Percentiles rank a stretch among this genome's conserved stretches.
phyloP scores from a whole-genome alignment of 2,329 filamentous ascomycete genomes.

The Penicillium janthinellum region DNA sequence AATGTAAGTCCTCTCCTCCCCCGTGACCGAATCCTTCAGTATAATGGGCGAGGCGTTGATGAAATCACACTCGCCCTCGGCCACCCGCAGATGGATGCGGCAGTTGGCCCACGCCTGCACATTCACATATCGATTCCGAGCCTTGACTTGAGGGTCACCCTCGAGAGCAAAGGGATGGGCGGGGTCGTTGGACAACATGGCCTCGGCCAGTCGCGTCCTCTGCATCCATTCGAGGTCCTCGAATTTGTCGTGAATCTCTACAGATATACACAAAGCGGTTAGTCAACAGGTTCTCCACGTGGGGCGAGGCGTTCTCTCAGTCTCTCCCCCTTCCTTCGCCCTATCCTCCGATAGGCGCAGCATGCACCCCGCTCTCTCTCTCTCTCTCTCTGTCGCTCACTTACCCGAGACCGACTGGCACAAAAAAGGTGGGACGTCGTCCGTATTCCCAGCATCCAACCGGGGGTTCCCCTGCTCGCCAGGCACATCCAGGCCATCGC shows the following conservation, averaged over 20 bases:
- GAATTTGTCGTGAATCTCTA: slow-evolving; percentile 63
- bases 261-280: slow-evolving; percentile 10
- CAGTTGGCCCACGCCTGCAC: slow-evolving; percentile 89
- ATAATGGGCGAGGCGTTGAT: slow-evolving; percentile 78
- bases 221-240: slow-evolving; percentile 64
- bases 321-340: neutral
- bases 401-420: slow-evolving; percentile 42
- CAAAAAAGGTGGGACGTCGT: slow-evolving; percentile 42
- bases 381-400: slow-evolving; percentile 17
- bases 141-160: slow-evolving; percentile 56
- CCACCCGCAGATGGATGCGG: slow-evolving; percentile 77
- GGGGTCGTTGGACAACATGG: slow-evolving; percentile 47
- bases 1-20: slow-evolving; percentile 67
- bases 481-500: slow-evolving; percentile 33
- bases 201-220: slow-evolving; percentile 55
- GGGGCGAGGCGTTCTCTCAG: slow-evolving; percentile 5
- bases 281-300: slow-evolving; percentile 20
- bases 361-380: slow-evolving; percentile 13
- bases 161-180: slow-evolving; percentile 62
- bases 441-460: slow-evolving; percentile 33
- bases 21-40: slow-evolving; percentile 55
- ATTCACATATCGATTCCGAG: slow-evolving; percentile 83
- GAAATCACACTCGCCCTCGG: slow-evolving; percentile 72
- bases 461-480: slow-evolving; percentile 33
- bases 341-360: slow-evolving; percentile 20